Evolutionary conservation across 352 stramenopile species (phyloP).

Genomic region (Detonula confervacea): DNA sequence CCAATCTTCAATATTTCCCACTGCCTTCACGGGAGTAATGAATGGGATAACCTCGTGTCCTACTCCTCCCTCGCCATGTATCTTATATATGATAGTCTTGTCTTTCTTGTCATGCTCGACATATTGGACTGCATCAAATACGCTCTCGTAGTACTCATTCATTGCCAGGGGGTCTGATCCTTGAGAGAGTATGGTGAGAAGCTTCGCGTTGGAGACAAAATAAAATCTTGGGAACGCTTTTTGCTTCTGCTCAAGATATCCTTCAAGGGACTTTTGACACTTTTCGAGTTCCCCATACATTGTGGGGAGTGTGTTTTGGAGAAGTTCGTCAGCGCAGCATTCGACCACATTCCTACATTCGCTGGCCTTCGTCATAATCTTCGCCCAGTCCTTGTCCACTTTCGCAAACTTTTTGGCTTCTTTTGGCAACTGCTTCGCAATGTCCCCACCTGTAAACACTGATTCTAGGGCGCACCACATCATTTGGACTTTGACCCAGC

Average conservation of each 20-base stretch:
- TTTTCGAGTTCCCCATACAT: constrained; percentile 99
- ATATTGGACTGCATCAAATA: constrained; percentile 98
- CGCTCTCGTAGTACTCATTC: constrained; percentile 99
- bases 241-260: constrained; percentile 98
- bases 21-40: constrained; percentile 92
- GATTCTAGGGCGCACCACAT: constrained; percentile 98
- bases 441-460: constrained; percentile 98
- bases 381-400: constrained; percentile 98
- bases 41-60: constrained; percentile 93
- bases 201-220: constrained; percentile 97
- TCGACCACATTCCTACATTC: constrained; percentile 78
- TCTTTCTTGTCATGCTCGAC: constrained; percentile 98
- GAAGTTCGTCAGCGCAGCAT: constrained; percentile 94
- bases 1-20: constrained; percentile 99
- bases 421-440: constrained; percentile 98
- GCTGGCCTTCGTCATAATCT: constrained; percentile 94
- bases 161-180: constrained; percentile 96
- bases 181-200: constrained; percentile 97
- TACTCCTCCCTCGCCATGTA: constrained; percentile 86
- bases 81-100: constrained; percentile 93
- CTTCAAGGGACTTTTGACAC: constrained; percentile 97
- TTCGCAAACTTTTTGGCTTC: constrained; percentile 98
- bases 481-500: constrained; percentile 97
- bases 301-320: constrained; percentile 95
- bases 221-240: constrained; percentile 99